Evolutionary conservation across 305 asterid genomes (phyloP), one percentile per base, ranked within the genome.

Genomic region (Fraxinus dipetala): DNA sequence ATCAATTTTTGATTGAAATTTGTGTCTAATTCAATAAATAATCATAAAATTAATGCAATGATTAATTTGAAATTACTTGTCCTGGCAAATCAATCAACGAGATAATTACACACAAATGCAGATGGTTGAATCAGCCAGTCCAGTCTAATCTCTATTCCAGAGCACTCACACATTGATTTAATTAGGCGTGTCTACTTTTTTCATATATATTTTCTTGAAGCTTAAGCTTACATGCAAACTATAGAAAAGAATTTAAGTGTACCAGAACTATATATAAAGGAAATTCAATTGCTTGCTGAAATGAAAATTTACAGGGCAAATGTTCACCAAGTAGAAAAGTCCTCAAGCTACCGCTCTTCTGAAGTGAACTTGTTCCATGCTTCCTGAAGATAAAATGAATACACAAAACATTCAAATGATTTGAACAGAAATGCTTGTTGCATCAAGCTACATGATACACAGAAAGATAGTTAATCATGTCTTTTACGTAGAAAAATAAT

Each of bases 361-460:
- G 63, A 51, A 16, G 24, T 51, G 63, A 51, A 51, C 24, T 16
- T 51, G 63, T 51, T 51, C 24, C 63, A 51, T 51, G 63, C 63
- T 51, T 51, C 63, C 63, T 88, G 22, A 69, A 54, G 69, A 74
- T 45, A 45, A 30, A 85, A 79, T 38, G 45, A 38, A 38, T 38
- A 8, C 45, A 38, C 45, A 38, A 38, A 38, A 38, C 45, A 38
- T 34, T 20, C 6, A 63, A 32, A 78, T 16, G 5, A 67, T 2
- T 20, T 38, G 18, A 45, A 38, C 28, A 73, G 9, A 40, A 75
- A 22, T 51, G 13, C 79, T 34, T 22, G 59, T 75, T 72, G 20
- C 45, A 77, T 22, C 35, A 73, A 6, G 54, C 26, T 61, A 75
- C 76, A 54, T 34, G 56, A n/a, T 67, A 69, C 20, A 65, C 1